phyloP scores from a whole-genome alignment of 2,329 filamentous ascomycete species.

The Monilinia fructicola region DNA sequence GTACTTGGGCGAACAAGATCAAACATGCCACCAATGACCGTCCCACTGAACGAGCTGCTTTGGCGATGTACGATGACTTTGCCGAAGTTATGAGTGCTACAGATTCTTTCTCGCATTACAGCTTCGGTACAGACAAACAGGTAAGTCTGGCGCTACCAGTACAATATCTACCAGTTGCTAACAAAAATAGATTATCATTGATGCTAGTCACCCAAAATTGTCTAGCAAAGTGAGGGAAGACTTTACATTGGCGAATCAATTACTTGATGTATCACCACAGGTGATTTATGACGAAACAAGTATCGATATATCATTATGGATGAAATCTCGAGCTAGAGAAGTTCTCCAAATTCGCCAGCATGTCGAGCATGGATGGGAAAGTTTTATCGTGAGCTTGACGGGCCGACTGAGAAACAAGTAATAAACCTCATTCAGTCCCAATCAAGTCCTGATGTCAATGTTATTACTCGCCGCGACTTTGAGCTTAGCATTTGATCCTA shows the following conservation, averaged over 20 bases:
- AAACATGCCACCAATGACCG: slow-evolving; percentile 25
- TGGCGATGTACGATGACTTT: slow-evolving; percentile 56
- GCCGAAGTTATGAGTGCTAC: slow-evolving; percentile 62
- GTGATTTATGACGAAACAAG: slow-evolving; percentile 28
- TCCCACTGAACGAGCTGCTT: slow-evolving; percentile 38
- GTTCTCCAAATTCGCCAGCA: slow-evolving; percentile 36
- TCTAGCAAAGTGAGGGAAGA: slow-evolving; percentile 52
- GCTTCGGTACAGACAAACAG: slow-evolving; percentile 35
- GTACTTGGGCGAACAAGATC: slow-evolving; percentile 43
- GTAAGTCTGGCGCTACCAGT: slow-evolving; percentile 26
- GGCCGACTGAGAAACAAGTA: slow-evolving; percentile 32
- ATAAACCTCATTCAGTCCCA: slow-evolving; percentile 32
- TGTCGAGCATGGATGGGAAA: slow-evolving; percentile 29
- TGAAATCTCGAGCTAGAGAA: slow-evolving; percentile 36
- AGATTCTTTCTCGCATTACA: slow-evolving; percentile 52
- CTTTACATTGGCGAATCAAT: slow-evolving; percentile 53
- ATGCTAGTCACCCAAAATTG: slow-evolving; percentile 33
- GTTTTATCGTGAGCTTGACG: slow-evolving; percentile 31
- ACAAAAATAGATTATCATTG: slow-evolving; percentile 33
- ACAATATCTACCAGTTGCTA: slow-evolving; percentile 21
- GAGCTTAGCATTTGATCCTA: slow-evolving; percentile 59
- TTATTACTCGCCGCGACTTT: slow-evolving; percentile 53
- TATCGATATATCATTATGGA: slow-evolving; percentile 35
- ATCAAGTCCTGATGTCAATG: slow-evolving; percentile 19
- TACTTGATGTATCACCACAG: slow-evolving; percentile 52